Base-by-base conservation (phyloP, 768 basidiomycete species). In the Leccinum disarticulatum region DNA sequence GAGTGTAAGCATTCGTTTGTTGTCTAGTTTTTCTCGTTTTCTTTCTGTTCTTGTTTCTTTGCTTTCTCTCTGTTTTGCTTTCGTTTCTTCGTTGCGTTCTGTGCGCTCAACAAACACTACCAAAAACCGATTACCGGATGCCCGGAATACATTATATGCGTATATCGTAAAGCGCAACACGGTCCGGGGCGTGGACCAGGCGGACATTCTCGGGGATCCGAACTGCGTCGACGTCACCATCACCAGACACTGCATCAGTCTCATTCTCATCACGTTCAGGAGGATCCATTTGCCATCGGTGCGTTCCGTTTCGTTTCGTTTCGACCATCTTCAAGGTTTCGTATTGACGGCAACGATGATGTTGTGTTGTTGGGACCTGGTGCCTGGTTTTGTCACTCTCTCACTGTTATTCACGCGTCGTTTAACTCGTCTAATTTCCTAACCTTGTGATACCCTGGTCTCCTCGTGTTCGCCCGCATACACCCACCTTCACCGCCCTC, bases 251-350 rank as follows among this genome's bases (percentile, higher is more conserved):
- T 10, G 4, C n/a, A 43, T 43, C n/a, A 43, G 9, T n/a, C 38
- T 41, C 8, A 41, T 17, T n/a, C 38, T 3, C 49, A 50, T 50
- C 49, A 50, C 27, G 14, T 11, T 50, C 49, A 50, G 8, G 27
- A 25, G 3, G 25, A 28, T 9, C 49, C 25, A 31, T 17, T 28
- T 4, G 27, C 70, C 11, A 55, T 48, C 13, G 72, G 70, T 71
- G 13, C 30, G 51, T 52, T 7, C 11, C 30, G n/a, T 33, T 52
- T 28, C 27, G 11, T 28, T 15, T 43, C n/a, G n/a, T 4, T 43
- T 43, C 11, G n/a, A 19, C 0, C 41, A 10, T 43, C 41, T 43
- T 41, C 38, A 22, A 22, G 22, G 22, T 22, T 22, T 22, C 22
- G 22, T 22, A 19, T 19, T 43, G n/a, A 43, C 41, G 41, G 41